Evolutionary conservation across 805 yeast species (phyloP).

Genomic region (Candida succiphila): DNA sequence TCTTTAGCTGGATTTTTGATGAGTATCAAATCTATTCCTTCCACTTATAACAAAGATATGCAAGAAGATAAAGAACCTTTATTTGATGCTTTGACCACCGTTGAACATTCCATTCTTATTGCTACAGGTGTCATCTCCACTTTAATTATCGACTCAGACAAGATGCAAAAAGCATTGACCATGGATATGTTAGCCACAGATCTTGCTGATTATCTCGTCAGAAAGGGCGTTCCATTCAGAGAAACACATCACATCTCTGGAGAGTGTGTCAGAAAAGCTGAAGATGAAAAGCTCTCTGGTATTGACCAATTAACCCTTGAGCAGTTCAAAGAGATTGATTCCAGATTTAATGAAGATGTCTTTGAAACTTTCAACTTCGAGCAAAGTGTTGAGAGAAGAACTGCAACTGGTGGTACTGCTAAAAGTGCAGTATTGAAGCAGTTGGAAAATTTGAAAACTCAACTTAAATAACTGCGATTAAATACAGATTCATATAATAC

Average conservation of each 20-base stretch:
- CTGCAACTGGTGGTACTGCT: conserved; percentile 96
- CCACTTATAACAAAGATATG: conserved; percentile 95
- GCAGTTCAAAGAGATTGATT: conserved; percentile 73
- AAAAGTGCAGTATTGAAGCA: conserved; percentile 80
- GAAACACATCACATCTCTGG: conserved; percentile 99
- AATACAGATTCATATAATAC: neutral
- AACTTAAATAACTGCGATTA: conserved; percentile 1
- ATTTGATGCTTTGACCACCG: conserved; percentile 82
- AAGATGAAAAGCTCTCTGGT: conserved; percentile 64
- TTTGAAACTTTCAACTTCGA: conserved; percentile 85
- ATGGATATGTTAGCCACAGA: conserved; percentile 99
- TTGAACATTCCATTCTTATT: conserved; percentile 86
- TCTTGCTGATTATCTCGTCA: conserved; percentile 92
- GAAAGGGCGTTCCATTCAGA: conserved; percentile 98
- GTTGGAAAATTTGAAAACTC: conserved; percentile 28
- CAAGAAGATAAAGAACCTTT: conserved; percentile 99
- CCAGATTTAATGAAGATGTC: conserved; percentile 75
- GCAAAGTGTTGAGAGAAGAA: conserved; percentile 90
- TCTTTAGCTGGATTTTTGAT: conserved; percentile 90
- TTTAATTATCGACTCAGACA: conserved; percentile 55
- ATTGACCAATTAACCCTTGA: conserved; percentile 74
- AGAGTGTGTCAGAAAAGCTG: conserved; percentile 90
- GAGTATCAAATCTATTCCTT: conserved; percentile 95
- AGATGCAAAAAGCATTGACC: conserved; percentile 82
- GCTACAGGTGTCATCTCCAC: conserved; percentile 97